Percentiles rank a stretch among this genome's conserved stretches.
Evolutionary conservation across 2,329 filamentous ascomycete species (phyloP).

Genomic region (Neofusicoccum sp.): DNA sequence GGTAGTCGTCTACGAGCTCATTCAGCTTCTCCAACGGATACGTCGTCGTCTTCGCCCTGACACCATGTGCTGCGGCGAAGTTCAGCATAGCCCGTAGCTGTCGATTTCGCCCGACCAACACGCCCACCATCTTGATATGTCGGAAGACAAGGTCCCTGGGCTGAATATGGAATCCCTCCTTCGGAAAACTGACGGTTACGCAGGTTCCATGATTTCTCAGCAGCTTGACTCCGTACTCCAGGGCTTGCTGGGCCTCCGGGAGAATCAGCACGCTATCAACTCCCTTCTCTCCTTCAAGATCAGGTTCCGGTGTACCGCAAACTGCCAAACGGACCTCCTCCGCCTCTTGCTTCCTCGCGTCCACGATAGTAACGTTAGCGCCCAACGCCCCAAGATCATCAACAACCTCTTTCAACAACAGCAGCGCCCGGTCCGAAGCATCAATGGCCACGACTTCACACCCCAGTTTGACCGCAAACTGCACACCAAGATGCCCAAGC

Average conservation of each 20-base stretch:
- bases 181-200: background rate
- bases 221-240: background rate
- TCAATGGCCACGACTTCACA: background rate
- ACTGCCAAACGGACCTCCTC: background rate
- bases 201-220: background rate
- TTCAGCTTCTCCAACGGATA: constrained; percentile 1
- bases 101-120: constrained; percentile 6
- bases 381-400: background rate
- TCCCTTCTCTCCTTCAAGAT: background rate
- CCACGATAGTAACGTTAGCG: background rate
- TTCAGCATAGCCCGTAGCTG: background rate
- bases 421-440: background rate
- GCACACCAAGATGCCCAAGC: background rate
- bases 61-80: background rate
- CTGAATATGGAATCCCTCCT: background rate
- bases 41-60: background rate
- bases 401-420: background rate
- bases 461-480: background rate
- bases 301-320: background rate
- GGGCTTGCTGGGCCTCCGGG: background rate
- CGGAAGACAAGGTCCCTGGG: constrained; percentile 17
- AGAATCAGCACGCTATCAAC: background rate
- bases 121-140: constrained; percentile 17
- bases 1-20: constrained; percentile 5
- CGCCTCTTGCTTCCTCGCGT: background rate